Conservation (phyloP, 805 yeast species). For the Ogataea saltuana region DNA sequence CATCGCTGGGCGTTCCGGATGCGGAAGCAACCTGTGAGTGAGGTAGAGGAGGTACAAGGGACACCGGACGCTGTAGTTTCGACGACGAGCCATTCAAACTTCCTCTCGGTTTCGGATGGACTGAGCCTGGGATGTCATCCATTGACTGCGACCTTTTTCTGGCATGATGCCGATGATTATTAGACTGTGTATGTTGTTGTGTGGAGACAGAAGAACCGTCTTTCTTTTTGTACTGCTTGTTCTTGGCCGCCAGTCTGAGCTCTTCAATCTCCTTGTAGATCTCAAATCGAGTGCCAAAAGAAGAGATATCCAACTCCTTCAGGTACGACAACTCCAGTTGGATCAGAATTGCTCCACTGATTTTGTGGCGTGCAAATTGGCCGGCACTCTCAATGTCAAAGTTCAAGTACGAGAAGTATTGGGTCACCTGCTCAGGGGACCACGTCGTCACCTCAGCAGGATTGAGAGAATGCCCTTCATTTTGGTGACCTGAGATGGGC, state of each 20-base stretch:
- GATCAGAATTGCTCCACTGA: slow-evolving; percentile 81
- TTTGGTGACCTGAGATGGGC: background rate
- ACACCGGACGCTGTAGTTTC: slow-evolving; percentile 22
- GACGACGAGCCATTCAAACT: slow-evolving; percentile 5
- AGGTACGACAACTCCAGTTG: slow-evolving; percentile 83
- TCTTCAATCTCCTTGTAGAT: slow-evolving; percentile 85
- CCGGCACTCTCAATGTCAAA: slow-evolving; percentile 75
- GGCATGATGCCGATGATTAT: slow-evolving; percentile 37
- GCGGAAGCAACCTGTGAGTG: slow-evolving; percentile 11
- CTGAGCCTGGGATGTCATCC: slow-evolving; percentile 39
- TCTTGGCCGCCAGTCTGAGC: slow-evolving; percentile 39
- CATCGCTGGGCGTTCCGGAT: slow-evolving; percentile 16
- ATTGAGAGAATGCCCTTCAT: slow-evolving; percentile 32
- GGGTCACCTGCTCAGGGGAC: slow-evolving; percentile 85
- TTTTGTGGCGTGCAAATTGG: slow-evolving; percentile 82
- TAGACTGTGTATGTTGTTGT: slow-evolving; percentile 13
- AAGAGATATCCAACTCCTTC: slow-evolving; percentile 87
- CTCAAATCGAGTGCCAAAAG: slow-evolving; percentile 95
- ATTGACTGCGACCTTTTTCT: slow-evolving; percentile 53
- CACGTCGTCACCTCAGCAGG: slow-evolving; percentile 59
- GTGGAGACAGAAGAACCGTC: background rate
- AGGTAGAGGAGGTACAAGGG: slow-evolving; percentile 20
- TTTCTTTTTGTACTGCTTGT: slow-evolving; percentile 11
- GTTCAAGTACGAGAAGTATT: slow-evolving; percentile 70
- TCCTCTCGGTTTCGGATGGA: slow-evolving; percentile 1